Percentiles rank a stretch among this genome's conserved stretches.
Evolutionary conservation across 192 early-diverging fungal genomes (phyloP).

Genomic region (Radiomyces spectabilis): DNA sequence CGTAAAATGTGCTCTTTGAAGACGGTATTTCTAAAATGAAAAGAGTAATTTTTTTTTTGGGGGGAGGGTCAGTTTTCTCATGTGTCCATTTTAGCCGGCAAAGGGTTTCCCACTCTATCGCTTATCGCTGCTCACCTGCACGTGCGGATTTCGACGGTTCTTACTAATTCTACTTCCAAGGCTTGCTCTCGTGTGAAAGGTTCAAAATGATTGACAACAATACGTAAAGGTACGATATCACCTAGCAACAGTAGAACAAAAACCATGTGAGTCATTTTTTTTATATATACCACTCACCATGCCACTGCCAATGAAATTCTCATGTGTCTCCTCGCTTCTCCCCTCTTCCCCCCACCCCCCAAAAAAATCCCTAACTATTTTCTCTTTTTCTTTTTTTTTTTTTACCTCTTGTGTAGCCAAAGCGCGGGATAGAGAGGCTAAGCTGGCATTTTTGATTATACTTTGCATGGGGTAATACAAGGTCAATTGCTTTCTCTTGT

Average conservation of each 20-base stretch:
- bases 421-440: slow-evolving; percentile 7
- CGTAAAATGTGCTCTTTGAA: neutral
- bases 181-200: neutral
- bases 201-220: slow-evolving; percentile 13
- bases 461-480: neutral
- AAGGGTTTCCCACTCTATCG: no score
- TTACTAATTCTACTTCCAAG: slow-evolving; percentile 7
- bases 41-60: no score
- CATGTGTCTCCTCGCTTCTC: no score
- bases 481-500: slow-evolving; percentile 4
- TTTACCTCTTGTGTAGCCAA: slow-evolving; percentile 18
- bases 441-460: slow-evolving; percentile 1
- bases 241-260: neutral
- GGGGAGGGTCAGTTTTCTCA: no score
- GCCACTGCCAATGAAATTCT: no score
- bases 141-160: slow-evolving; percentile 6
- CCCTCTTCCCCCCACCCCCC: no score
- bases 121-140: neutral
- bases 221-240: slow-evolving; percentile 10
- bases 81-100: no score
- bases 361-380: neutral
- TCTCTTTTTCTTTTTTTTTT: neutral
- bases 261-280: neutral
- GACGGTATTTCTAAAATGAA: neutral
- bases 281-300: no score